These are phyloP conservation scores for Macadamia tetraphylla DNA, from an alignment of 164 flowering plant genomes.

Conservation along the genomic window DNA sequence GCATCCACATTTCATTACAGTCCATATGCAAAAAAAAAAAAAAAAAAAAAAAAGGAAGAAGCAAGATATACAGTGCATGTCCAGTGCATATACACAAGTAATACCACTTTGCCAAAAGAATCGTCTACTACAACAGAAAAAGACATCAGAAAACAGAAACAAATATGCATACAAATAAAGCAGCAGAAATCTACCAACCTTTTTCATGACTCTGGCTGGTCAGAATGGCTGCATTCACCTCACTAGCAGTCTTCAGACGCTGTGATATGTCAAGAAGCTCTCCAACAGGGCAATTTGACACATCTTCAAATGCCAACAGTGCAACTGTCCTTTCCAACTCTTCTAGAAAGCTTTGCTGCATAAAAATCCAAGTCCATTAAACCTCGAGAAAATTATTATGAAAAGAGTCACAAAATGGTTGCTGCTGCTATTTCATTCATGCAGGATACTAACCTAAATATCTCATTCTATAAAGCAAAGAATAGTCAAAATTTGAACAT, in stretches of 20 bases:
- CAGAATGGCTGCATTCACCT: slow-evolving; percentile 95
- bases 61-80: not conserved
- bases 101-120: not conserved
- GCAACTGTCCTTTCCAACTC: slow-evolving; percentile 94
- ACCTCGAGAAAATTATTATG: not conserved
- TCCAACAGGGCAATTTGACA: slow-evolving; percentile 72
- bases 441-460: not conserved
- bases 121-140: not conserved
- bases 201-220: slow-evolving; percentile 99
- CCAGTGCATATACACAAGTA: not conserved
- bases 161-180: not conserved
- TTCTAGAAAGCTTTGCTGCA: slow-evolving; percentile 87
- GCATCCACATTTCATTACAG: not conserved
- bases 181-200: slow-evolving; percentile 34
- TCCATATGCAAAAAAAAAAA: not conserved
- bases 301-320: slow-evolving; percentile 89
- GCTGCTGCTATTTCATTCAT: not conserved
- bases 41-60: not conserved
- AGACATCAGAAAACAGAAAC: not conserved
- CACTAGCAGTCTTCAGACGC: slow-evolving; percentile 90
- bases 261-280: slow-evolving; percentile 90
- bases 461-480: not conserved
- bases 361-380: slow-evolving; percentile 11
- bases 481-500: no score
- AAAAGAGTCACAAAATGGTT: not conserved